Base-by-base conservation (phyloP, 495 filamentous ascomycete species). In the Annulohypoxylon bovei region DNA sequence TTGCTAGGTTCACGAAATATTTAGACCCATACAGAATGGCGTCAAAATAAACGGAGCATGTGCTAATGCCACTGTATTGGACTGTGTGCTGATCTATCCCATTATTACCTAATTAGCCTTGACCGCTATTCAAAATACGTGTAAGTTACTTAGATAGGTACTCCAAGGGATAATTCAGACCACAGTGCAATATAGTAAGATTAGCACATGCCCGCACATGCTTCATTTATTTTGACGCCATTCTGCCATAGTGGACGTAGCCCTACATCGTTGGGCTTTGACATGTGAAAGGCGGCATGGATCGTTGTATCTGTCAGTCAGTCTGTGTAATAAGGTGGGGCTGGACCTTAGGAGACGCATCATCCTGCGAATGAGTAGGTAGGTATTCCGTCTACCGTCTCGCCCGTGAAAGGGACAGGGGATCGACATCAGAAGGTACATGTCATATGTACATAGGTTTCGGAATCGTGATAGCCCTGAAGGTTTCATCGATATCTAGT, bases 281-380 rank as follows among this genome's bases (percentile, higher is more conserved):
- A 69, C 66, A 69, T 69, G 66, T 69, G 66, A 69, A 69, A 69
- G 57, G 42, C 53, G 52, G 66, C 40, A 40, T 30, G 16, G 28
- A 49, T 23, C 7, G 22, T 40, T 22, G 3, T 25, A 18, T 18
- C 5, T n/a, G n/a, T n/a, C n/a, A n/a, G n/a, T n/a, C n/a, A n/a
- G n/a, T n/a, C 6, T 8, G 23, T 54, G 16, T 40, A 20, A 44
- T 42, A 18, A 44, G 30, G 56, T 56, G 57, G 65, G 53, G 39
- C 49, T 53, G 49, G 20, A 39, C 22, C 30, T 44, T 25, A 32
- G 18, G 55, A 67, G 35, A 46, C 20, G 5, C 8, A 33, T 37
- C 28, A 25, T 62, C 18, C 57, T 47, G 23, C n/a, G 12, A 53
- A 33, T 9, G 35, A 66, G 63, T n/a, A n/a, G n/a, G n/a, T n/a